phyloP scores from a whole-genome alignment of 805 yeast genomes.

The Cyberlindnera euphorbiiphila region DNA sequence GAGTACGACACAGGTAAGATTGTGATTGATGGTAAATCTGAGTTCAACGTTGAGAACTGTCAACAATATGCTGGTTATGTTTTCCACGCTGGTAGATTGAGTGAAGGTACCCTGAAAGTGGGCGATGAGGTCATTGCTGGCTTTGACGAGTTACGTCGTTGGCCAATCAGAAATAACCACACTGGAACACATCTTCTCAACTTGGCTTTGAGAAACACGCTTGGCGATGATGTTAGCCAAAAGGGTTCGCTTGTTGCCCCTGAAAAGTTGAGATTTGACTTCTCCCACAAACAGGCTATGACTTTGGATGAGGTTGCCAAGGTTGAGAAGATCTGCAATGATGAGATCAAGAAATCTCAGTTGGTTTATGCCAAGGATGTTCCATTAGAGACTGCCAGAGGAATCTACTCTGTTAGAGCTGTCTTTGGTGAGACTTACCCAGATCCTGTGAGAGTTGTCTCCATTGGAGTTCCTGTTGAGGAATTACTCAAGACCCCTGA shows the following conservation, averaged over 20 bases:
- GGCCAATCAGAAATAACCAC: conserved; percentile 96
- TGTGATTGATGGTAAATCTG: conserved; percentile 81
- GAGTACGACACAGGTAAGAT: conserved; percentile 93
- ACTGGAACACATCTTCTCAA: conserved; percentile 97
- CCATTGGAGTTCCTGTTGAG: conserved; percentile 88
- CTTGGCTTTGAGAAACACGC: conserved; percentile 77
- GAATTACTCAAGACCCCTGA: conserved; percentile 70
- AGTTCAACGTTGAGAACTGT: conserved; percentile 87
- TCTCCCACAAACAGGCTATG: conserved; percentile 87
- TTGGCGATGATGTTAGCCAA: conserved; percentile 90
- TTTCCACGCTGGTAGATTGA: conserved; percentile 84
- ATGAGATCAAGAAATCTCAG: conserved; percentile 65
- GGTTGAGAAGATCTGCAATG: conserved; percentile 73
- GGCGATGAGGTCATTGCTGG: conserved; percentile 77
- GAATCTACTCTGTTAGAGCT: conserved; percentile 86
- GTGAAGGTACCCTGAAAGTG: conserved; percentile 69
- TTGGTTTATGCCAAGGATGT: conserved; percentile 83
- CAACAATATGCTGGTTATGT: conserved; percentile 94
- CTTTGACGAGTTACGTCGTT: conserved; percentile 89
- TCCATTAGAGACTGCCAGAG: conserved; percentile 63
- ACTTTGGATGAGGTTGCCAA: conserved; percentile 63
- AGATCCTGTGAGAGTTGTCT: conserved; percentile 97
- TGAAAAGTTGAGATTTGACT: conserved; percentile 94
- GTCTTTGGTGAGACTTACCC: conserved; percentile 99
- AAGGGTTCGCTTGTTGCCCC: conserved; percentile 96